Evolutionary conservation across 495 filamentous ascomycete genomes (phyloP).

Genomic region (Tuber borchii): DNA sequence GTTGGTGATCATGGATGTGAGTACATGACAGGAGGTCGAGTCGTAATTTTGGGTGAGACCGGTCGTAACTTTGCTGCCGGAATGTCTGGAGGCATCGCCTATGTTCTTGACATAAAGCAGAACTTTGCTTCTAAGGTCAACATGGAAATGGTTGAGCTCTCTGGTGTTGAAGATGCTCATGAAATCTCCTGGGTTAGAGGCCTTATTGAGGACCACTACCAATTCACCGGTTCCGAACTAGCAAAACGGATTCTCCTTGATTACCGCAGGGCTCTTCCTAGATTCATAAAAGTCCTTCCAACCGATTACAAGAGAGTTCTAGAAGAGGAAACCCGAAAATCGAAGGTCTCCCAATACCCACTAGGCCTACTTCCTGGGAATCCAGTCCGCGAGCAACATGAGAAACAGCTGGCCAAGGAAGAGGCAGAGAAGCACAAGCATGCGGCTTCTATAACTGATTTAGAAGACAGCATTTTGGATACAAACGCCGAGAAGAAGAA

Average conservation of each 20-base stretch:
- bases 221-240: conserved; percentile 96
- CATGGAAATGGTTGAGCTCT: conserved; percentile 95
- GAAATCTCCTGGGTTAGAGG: conserved; percentile 94
- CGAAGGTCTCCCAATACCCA: conserved; percentile 54
- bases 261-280: conserved; percentile 85
- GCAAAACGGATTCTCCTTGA: conserved; percentile 94
- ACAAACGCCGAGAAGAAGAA: conserved; percentile 87
- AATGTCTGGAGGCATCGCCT: conserved; percentile 99
- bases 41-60: conserved; percentile 80
- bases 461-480: conserved; percentile 89
- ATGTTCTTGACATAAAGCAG: conserved; percentile 84
- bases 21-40: conserved; percentile 98
- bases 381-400: conserved; percentile 52
- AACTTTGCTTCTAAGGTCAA: conserved; percentile 96
- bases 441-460: conserved; percentile 67
- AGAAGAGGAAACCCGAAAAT: conserved; percentile 75
- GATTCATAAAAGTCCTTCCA: conserved; percentile 91
- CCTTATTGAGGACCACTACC: conserved; percentile 95
- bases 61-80: conserved; percentile 99
- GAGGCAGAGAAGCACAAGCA: conserved; percentile 65
- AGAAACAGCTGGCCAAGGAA: conserved; percentile 61
- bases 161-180: conserved; percentile 73
- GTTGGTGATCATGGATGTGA: conserved; percentile 97
- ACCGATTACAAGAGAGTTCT: conserved; percentile 97
- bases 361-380: conserved; percentile 43